Base-by-base conservation (phyloP, 108 stramenopile species). In the Nitzschia sp. region DNA sequence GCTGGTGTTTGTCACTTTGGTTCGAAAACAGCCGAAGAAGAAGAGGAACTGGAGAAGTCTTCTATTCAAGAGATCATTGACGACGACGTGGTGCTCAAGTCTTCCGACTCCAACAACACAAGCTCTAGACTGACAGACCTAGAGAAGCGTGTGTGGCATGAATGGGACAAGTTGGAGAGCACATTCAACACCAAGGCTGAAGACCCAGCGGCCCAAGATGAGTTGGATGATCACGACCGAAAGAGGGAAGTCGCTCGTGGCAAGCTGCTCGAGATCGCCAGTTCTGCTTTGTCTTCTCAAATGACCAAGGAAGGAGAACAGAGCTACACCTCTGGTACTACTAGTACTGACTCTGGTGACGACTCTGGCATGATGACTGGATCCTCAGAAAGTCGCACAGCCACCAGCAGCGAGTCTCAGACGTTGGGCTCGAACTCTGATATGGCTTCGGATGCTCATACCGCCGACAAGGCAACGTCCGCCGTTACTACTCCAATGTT, bases 141-240 rank as follows among this genome's bases (percentile, higher is more conserved):
- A 20, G 73, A 75, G 34, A 66, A 75, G 56, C 58, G 68, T 11
- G 69, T 76, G 38, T 70, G 75, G 69, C 69, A 65, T 54, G 75
- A 76, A 59, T 70, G 75, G 68, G 75, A 76, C 46, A 69, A 67
- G 22, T 37, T 62, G 41, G 61, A 62, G 11, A 22, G 42, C n/a
- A 22, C 61, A 21, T 62, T 62, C 24, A 58, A 34, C 38, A 62
- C 42, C 42, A 25, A n/a, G 21, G 40, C 44, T 25, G 14, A 29
- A 10, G 14, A 12, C 9, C 24, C 19, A 14, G 17, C 58, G 19
- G 69, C 38, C 15, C 50, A 26, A 40, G 61, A 61, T 19, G 46
- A 48, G 14, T 3, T 34, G 29, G 65, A 67, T 0, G 65, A 73
- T 2, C 50, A 41, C 26, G 65, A 67, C 46, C 66, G 67, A 50